Percentiles rank a stretch among this genome's conserved stretches.
Conservation (phyloP, 2,329 filamentous ascomycete species). For the Fusarium incarnatum region DNA sequence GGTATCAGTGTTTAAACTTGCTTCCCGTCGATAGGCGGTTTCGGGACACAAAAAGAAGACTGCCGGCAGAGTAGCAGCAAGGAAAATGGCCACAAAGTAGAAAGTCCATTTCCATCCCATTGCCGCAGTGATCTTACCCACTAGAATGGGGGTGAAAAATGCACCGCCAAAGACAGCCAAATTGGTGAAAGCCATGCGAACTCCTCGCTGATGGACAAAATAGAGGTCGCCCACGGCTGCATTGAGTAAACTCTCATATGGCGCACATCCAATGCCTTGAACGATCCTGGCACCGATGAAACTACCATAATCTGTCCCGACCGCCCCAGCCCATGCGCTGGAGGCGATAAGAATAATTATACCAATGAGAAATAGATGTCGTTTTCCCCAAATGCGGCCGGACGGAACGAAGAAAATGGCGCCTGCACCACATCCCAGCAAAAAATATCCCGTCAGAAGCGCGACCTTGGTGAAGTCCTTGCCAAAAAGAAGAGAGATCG, state of each 20-base stretch:
- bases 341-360: constrained; percentile 78
- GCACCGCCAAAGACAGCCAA: constrained; percentile 67
- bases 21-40: constrained; percentile 78
- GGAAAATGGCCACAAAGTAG: constrained; percentile 88
- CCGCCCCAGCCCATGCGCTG: constrained; percentile 81
- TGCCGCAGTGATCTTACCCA: constrained; percentile 82
- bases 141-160: constrained; percentile 84
- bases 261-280: constrained; percentile 87
- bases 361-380: constrained; percentile 86
- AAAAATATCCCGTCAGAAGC: constrained; percentile 86
- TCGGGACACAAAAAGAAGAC: constrained; percentile 86
- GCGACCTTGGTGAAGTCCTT: constrained; percentile 80
- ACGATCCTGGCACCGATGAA: constrained; percentile 83
- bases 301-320: constrained; percentile 74
- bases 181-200: constrained; percentile 84
- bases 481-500: constrained; percentile 74
- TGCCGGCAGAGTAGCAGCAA: constrained; percentile 74
- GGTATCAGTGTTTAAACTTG: constrained; percentile 76
- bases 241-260: constrained; percentile 91
- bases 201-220: constrained; percentile 85
- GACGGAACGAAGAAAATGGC: constrained; percentile 89
- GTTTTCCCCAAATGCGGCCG: constrained; percentile 91
- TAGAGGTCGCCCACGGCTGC: constrained; percentile 90
- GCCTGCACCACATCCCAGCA: constrained; percentile 83
- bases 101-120: constrained; percentile 91